Percentiles rank a stretch among this genome's conserved stretches.
These are phyloP conservation scores for Breynia disticha DNA, from an alignment of 441 rosid species.

Conservation along the genomic window DNA sequence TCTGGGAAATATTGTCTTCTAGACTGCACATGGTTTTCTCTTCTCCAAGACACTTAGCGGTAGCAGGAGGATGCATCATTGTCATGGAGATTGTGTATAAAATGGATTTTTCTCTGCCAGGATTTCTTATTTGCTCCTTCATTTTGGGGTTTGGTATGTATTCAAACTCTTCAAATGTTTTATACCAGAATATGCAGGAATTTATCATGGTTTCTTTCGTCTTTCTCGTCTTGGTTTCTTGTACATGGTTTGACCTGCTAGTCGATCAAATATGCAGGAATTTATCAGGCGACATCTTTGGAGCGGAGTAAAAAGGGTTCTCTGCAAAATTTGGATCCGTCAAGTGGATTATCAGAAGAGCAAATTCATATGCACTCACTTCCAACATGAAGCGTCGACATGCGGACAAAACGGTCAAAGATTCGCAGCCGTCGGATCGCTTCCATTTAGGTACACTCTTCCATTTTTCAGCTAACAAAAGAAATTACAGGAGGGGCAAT, in stretches of 20 bases:
- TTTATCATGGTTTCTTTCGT: not conserved
- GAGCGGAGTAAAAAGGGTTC: constrained; percentile 55
- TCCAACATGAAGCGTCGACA: constrained; percentile 33
- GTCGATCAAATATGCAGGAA: constrained; percentile 32
- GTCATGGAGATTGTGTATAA: constrained; percentile 68
- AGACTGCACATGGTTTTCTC: constrained; percentile 99
- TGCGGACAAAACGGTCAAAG: not conserved
- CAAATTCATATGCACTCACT: constrained; percentile 42
- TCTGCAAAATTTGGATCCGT: constrained; percentile 33
- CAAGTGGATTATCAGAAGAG: constrained; percentile 43
- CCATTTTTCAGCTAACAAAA: not conserved
- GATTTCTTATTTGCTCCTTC: constrained; percentile 66
- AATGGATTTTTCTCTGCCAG: constrained; percentile 76
- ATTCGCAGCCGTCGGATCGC: not conserved
- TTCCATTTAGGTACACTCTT: not conserved
- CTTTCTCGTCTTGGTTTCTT: not conserved
- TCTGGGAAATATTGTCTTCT: constrained; percentile 11
- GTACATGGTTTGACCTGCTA: not conserved
- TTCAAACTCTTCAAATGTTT: too few relatives aligned
- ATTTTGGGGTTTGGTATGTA: constrained; percentile 71
- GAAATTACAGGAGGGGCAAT: not conserved
- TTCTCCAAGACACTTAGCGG: constrained; percentile 89
- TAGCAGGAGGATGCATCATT: constrained; percentile 74
- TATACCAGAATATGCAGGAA: too few relatives aligned
- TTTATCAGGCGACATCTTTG: constrained; percentile 71